Percentiles rank a stretch among this genome's conserved stretches.
These are phyloP conservation scores for Taiozyma sp. DNA, from an alignment of 1,139 yeast species.

Conservation along the genomic window DNA sequence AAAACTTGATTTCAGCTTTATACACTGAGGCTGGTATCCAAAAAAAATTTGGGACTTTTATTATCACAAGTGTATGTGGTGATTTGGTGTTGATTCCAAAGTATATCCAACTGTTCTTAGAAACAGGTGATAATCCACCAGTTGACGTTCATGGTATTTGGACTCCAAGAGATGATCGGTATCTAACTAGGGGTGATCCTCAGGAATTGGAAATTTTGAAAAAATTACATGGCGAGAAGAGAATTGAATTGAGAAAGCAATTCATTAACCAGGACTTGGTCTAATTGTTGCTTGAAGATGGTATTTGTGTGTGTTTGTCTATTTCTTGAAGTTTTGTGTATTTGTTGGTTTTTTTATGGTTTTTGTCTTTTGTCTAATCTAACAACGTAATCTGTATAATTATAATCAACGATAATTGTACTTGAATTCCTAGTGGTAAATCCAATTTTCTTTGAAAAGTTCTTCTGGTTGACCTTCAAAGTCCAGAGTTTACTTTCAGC, in stretches of 20 bases:
- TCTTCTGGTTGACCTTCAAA: no score
- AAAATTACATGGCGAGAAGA: constrained; percentile 32
- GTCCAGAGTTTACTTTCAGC: no score
- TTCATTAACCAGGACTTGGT: constrained; percentile 31
- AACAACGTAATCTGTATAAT: no score
- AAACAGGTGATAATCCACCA: constrained; percentile 39
- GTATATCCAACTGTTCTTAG: constrained; percentile 38
- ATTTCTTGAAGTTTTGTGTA: neutral
- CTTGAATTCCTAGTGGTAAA: no score
- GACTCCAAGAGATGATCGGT: constrained; percentile 42
- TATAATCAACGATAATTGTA: no score
- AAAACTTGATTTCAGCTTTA: constrained; percentile 36
- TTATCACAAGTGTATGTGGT: constrained; percentile 45
- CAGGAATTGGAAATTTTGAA: constrained; percentile 28
- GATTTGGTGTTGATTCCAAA: constrained; percentile 40
- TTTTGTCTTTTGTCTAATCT: no score
- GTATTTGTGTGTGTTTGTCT: neutral
- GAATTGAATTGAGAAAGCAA: constrained; percentile 34
- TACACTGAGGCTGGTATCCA: constrained; percentile 41
- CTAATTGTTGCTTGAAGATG: constrained; percentile 6
- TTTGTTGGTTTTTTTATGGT: neutral
- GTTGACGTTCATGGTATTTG: constrained; percentile 41
- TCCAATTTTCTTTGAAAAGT: no score
- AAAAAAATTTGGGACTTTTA: constrained; percentile 38
- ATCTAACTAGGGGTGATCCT: constrained; percentile 27